Evolutionary conservation across 352 stramenopile genomes (phyloP).

Genomic region (Pythium myriotylum): DNA sequence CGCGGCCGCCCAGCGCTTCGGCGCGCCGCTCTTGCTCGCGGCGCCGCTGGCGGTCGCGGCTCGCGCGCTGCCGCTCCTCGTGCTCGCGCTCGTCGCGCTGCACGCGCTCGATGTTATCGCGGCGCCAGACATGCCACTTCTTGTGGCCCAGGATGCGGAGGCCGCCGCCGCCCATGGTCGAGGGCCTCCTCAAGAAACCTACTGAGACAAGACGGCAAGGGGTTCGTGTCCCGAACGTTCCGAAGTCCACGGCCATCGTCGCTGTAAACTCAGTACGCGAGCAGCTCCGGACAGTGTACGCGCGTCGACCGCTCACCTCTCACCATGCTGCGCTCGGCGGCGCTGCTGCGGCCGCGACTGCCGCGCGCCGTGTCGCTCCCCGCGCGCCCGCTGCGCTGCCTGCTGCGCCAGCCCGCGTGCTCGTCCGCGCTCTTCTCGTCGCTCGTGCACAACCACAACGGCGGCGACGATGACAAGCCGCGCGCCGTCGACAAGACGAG

Average conservation of each 20-base stretch:
- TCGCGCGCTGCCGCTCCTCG: conserved; percentile 40
- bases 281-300: not conserved
- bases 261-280: not conserved
- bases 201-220: conserved; percentile 11
- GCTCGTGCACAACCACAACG: conserved; percentile 27
- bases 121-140: conserved; percentile 86
- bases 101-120: conserved; percentile 84
- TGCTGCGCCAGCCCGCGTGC: conserved; percentile 2
- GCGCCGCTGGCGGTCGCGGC: conserved; percentile 17
- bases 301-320: not conserved
- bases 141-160: conserved; percentile 49
- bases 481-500: not conserved
- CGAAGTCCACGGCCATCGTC: not conserved
- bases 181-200: not conserved
- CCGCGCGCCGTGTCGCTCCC: conserved; percentile 8
- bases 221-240: not conserved
- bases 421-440: conserved; percentile 25
- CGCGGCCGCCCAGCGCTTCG: conserved; percentile 10
- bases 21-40: conserved; percentile 28
- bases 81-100: conserved; percentile 57
- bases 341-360: conserved; percentile 23
- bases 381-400: not conserved
- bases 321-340: conserved; percentile 22
- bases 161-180: conserved; percentile 33
- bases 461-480: conserved; percentile 2